Conservation (phyloP, 2,329 filamentous ascomycete species). For the Verticillium zaregamsianum region DNA sequence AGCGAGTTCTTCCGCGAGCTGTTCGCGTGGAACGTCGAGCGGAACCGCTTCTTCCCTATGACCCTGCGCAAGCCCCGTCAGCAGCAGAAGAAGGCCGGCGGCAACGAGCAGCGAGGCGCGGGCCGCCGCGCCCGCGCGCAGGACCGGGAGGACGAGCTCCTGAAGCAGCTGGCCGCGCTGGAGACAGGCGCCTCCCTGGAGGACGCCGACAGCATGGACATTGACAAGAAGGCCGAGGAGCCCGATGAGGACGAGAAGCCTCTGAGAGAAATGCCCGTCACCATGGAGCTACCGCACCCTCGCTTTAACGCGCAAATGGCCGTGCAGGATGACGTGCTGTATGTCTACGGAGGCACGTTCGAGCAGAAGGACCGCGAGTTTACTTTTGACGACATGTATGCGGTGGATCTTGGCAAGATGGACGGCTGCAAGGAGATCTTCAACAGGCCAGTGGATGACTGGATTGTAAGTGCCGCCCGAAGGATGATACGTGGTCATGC, state of each 20-base stretch:
- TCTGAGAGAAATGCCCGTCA: conserved; percentile 59
- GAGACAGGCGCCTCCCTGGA: conserved; percentile 68
- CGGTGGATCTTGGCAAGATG: conserved; percentile 89
- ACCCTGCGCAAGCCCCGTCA: conserved; percentile 68
- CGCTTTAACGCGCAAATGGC: conserved; percentile 89
- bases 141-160: conserved; percentile 86
- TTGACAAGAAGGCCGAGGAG: conserved; percentile 43
- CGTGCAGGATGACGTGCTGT: conserved; percentile 88
- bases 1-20: conserved; percentile 94
- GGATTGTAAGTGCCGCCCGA: conserved; percentile 57
- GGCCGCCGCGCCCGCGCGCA: conserved; percentile 70
- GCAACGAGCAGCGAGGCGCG: conserved; percentile 49
- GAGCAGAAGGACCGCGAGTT: conserved; percentile 94
- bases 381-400: conserved; percentile 92
- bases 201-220: conserved; percentile 42
- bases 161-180: conserved; percentile 81
- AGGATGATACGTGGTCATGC: conserved; percentile 20
- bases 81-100: conserved; percentile 55
- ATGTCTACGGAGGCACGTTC: conserved; percentile 92
- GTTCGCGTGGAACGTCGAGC: conserved; percentile 91
- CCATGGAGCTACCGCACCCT: conserved; percentile 80
- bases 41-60: conserved; percentile 91
- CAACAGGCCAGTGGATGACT: conserved; percentile 77
- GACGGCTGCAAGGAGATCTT: conserved; percentile 93
- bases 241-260: conserved; percentile 53